phyloP scores from a whole-genome alignment of 1,284 basidiomycete species.

The Malassezia equina region DNA sequence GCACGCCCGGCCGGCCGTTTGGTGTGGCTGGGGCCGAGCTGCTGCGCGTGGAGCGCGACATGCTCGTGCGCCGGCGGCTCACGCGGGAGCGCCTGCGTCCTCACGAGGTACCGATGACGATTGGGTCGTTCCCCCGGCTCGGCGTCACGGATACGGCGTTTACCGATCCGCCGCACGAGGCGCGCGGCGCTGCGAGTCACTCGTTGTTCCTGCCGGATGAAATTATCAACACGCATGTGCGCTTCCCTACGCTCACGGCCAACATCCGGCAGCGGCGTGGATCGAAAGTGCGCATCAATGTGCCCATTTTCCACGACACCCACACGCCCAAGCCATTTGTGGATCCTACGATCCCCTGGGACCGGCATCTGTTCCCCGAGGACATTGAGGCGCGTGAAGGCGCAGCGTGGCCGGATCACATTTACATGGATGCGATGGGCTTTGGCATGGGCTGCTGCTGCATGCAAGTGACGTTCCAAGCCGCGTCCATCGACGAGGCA shows the following conservation, averaged over 20 bases:
- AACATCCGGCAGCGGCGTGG: constrained; percentile 85
- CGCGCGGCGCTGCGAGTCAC: constrained; percentile 69
- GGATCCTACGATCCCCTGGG: constrained; percentile 78
- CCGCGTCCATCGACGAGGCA: constrained; percentile 83
- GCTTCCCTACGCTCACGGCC: constrained; percentile 94
- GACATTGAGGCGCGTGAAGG: constrained; percentile 74
- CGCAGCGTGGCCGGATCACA: constrained; percentile 76
- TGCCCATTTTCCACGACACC: constrained; percentile 81
- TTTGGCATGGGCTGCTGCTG: constrained; percentile 99
- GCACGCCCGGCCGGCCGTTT: constrained; percentile 89
- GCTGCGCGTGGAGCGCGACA: constrained; percentile 80
- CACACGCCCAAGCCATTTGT: constrained; percentile 79
- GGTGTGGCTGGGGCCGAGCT: constrained; percentile 74
- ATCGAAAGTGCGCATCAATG: constrained; percentile 87
- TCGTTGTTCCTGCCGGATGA: constrained; percentile 90
- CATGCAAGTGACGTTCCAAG: constrained; percentile 93
- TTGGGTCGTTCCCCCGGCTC: constrained; percentile 89
- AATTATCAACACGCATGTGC: constrained; percentile 89
- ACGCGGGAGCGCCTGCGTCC: constrained; percentile 70
- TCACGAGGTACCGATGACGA: constrained; percentile 80
- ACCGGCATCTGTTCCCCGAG: constrained; percentile 66
- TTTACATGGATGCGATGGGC: constrained; percentile 99
- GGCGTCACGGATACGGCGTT: constrained; percentile 70
- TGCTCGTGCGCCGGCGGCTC: constrained; percentile 73
- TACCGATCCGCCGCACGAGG: constrained; percentile 75